A percentile compares a stretch with the other conserved stretches of the same genome.
Evolutionary conservation across 768 basidiomycete species (phyloP).

Genomic region (Nevesoporus exiguus): DNA sequence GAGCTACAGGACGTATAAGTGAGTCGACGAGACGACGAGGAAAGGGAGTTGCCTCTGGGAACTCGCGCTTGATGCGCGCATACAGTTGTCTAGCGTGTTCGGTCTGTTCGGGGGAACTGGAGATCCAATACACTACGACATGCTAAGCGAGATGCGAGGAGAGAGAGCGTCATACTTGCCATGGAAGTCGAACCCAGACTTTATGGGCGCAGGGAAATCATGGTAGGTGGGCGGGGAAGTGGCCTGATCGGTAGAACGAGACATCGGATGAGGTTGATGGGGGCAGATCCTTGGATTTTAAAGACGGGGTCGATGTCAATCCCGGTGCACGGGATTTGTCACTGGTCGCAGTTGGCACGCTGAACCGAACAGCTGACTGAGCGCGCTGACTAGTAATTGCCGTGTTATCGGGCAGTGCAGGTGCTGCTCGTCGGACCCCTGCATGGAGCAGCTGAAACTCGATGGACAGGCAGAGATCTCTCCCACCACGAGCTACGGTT

Average conservation of each 20-base stretch:
- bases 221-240: constrained; percentile 49
- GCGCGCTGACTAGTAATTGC: too few species aligned
- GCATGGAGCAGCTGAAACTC: neutral
- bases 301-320: neutral
- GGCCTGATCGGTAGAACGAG: constrained; percentile 4
- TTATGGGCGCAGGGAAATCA: constrained; percentile 53
- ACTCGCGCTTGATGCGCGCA: constrained; percentile 57
- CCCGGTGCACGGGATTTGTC: neutral
- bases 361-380: too few species aligned
- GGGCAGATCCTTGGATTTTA: neutral
- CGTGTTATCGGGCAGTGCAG: too few species aligned
- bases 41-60: constrained; percentile 54
- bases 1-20: constrained; percentile 37
- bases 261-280: neutral
- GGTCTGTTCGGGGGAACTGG: constrained; percentile 37
- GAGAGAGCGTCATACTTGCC: constrained; percentile 36
- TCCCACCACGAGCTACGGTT: too few species aligned
- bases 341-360: neutral
- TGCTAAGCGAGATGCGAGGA: neutral
- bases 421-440: too few species aligned
- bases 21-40: neutral
- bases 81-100: constrained; percentile 55
- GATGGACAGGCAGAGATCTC: too few species aligned
- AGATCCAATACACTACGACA: constrained; percentile 60
- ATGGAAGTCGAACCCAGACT: constrained; percentile 68